These are phyloP conservation scores for Nasturtium officinale DNA, from an alignment of 345 rosid genomes.

Conservation along the genomic window DNA sequence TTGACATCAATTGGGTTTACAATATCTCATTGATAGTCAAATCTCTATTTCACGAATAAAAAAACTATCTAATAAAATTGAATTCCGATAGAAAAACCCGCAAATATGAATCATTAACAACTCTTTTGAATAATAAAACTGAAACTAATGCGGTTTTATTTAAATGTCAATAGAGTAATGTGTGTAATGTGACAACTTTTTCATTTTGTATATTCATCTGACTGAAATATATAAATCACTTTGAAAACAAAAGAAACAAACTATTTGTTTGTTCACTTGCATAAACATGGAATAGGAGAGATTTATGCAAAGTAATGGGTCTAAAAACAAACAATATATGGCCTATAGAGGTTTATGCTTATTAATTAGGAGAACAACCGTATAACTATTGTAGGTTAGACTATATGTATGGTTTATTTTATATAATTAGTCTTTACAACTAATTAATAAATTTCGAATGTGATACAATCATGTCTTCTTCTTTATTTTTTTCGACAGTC, in stretches of 20 bases:
- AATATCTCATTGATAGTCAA: too few relatives aligned
- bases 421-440: constrained; percentile 2
- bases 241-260: too few relatives aligned
- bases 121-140: background rate
- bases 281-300: background rate
- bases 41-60: too few relatives aligned
- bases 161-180: background rate
- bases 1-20: too few relatives aligned
- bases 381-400: constrained; percentile 17
- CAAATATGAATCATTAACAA: too few relatives aligned
- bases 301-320: background rate
- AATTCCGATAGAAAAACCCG: too few relatives aligned
- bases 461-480: constrained; percentile 18
- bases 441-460: constrained; percentile 1
- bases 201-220: background rate
- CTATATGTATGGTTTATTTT: constrained; percentile 2
- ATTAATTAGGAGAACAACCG: too few relatives aligned
- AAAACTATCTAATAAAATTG: too few relatives aligned
- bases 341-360: background rate
- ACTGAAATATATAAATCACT: background rate
- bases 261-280: too few relatives aligned
- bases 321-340: background rate
- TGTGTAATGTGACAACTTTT: background rate
- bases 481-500: too few relatives aligned
- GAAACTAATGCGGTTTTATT: background rate